Evolutionary conservation across 1,284 basidiomycete species (phyloP).

Genomic region (Jaminaea rosea): DNA sequence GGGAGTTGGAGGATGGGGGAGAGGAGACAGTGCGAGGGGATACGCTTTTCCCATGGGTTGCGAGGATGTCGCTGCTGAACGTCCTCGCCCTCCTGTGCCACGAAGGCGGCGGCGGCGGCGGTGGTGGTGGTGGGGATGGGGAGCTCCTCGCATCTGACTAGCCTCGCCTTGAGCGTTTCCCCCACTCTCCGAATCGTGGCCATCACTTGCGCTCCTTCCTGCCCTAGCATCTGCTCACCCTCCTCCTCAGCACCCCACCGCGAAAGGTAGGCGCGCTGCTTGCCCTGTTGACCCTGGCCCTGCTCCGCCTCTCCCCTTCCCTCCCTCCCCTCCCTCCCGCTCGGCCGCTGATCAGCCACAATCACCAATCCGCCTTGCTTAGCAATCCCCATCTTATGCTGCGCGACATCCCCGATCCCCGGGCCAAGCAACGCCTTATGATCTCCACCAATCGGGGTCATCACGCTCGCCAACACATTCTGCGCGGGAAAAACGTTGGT

Average conservation of each 20-base stretch:
- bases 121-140: background rate
- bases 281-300: background rate
- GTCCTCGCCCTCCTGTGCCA: too few relatives aligned
- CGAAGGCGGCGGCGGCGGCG: background rate
- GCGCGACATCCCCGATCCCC: slow-evolving; percentile 65
- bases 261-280: background rate
- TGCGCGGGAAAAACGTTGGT: slow-evolving; percentile 74
- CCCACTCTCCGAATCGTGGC: slow-evolving; percentile 21
- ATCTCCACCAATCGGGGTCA: slow-evolving; percentile 82
- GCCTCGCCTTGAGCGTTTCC: slow-evolving; percentile 14
- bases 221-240: slow-evolving; percentile 6
- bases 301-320: background rate
- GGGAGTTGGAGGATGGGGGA: too few relatives aligned
- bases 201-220: slow-evolving; percentile 18
- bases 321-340: too few relatives aligned
- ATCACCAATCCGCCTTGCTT: slow-evolving; percentile 62
- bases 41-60: too few relatives aligned
- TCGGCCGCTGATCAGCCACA: slow-evolving; percentile 52
- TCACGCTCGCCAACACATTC: slow-evolving; percentile 62
- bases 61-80: background rate
- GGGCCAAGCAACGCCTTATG: slow-evolving; percentile 81
- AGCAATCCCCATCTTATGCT: slow-evolving; percentile 76
- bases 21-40: too few relatives aligned
- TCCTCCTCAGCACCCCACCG: background rate
- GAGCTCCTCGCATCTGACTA: slow-evolving; percentile 13